Conservation (phyloP, 352 stramenopile species). For the Thalassiosira pacifica region DNA sequence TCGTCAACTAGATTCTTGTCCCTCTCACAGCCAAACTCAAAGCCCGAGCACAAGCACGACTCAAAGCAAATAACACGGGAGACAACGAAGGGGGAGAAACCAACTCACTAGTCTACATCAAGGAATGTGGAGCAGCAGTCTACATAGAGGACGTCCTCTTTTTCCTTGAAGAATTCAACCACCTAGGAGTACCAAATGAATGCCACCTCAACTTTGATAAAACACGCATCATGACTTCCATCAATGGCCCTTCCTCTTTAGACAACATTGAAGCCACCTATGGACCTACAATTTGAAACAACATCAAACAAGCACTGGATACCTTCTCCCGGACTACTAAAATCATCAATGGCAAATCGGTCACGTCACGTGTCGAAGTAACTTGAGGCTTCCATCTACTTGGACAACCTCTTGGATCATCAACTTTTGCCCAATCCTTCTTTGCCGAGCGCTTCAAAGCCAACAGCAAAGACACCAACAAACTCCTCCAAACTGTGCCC, state of each 20-base stretch:
- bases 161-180: background rate
- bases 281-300: too few species aligned
- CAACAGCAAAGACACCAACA: background rate
- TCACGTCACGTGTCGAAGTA: background rate
- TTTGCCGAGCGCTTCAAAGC: background rate
- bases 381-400: background rate
- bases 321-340: background rate
- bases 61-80: too few species aligned
- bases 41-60: too few species aligned
- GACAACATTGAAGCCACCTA: too few species aligned
- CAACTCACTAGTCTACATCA: background rate
- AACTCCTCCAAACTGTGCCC: background rate
- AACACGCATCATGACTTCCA: background rate
- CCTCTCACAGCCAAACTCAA: background rate
- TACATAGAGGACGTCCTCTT: background rate
- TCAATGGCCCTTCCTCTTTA: background rate
- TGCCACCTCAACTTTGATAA: background rate
- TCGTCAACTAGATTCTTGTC: conserved; percentile 15
- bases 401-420: background rate
- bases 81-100: too few species aligned
- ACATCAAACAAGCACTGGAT: too few species aligned
- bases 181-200: background rate
- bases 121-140: background rate
- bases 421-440: background rate
- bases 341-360: background rate